Conservation (phyloP, 306 rosid species). For the Mucuna pruriens region DNA sequence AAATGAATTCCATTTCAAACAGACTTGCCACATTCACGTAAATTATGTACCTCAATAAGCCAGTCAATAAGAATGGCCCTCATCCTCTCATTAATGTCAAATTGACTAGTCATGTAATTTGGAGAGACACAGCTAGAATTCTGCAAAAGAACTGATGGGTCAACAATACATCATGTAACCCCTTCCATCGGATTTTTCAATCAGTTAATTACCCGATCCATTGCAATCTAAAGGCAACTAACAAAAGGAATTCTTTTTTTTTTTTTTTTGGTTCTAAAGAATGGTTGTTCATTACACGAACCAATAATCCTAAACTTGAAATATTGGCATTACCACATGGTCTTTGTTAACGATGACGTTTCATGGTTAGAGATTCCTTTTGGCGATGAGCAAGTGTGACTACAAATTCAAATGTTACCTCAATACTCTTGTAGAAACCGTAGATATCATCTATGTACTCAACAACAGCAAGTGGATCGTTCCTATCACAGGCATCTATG, state of each 20-base stretch:
- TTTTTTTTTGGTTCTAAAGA: not conserved
- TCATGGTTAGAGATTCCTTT: not conserved
- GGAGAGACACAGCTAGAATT: conserved; percentile 44
- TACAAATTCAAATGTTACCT: conserved; percentile 35
- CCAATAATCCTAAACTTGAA: not conserved
- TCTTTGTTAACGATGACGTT: not conserved
- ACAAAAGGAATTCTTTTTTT: not conserved
- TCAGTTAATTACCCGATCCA: not conserved
- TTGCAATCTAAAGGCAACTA: not conserved
- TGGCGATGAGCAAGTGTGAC: not conserved
- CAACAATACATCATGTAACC: conserved; percentile 1
- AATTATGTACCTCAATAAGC: conserved; percentile 52
- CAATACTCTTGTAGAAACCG: conserved; percentile 36
- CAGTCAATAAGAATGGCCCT: conserved; percentile 57
- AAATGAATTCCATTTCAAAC: not conserved
- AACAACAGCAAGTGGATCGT: conserved; percentile 52
- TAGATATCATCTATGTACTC: conserved; percentile 50
- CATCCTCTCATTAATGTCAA: conserved; percentile 56
- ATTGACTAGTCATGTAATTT: conserved; percentile 45
- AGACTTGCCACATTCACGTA: not conserved
- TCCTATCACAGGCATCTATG: conserved; percentile 40
- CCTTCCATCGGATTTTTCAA: not conserved
- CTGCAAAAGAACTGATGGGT: conserved; percentile 38
- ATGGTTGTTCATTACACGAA: not conserved
- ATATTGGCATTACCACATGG: not conserved